Evolutionary conservation across 768 basidiomycete species (phyloP), one percentile per base, ranked within the genome.

Genomic region (Goffeauzyma gilvescens): DNA sequence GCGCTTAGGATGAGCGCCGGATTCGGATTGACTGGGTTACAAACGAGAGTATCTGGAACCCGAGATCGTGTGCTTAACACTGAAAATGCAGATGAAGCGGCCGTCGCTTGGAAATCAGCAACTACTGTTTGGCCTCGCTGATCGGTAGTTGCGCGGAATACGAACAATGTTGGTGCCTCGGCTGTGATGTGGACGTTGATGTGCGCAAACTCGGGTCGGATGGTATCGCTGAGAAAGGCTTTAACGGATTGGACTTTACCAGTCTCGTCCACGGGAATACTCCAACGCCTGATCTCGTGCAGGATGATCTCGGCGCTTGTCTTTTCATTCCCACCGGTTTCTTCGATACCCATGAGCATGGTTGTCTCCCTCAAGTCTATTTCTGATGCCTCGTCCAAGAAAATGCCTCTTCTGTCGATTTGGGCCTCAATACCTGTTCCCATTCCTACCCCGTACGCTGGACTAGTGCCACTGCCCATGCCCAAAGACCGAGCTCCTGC

Each of bases 21-120:
- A n/a, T n/a, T n/a, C n/a, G n/a, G n/a, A n/a, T n/a, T n/a, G n/a
- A n/a, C n/a, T n/a, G n/a, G n/a, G n/a, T n/a, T n/a, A n/a, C n/a
- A n/a, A n/a, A n/a, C n/a, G n/a, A n/a, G n/a, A n/a, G n/a, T n/a
- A n/a, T n/a, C n/a, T n/a, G n/a, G n/a, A n/a, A n/a, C n/a, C n/a
- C n/a, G n/a, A n/a, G n/a, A n/a, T 15, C 86, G 74, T 3, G 78
- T 79, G 1, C 75, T 72, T 15, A 71, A 67, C 28, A 86, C 62
- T 3, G 81, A 65, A 1, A 71, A 66, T 0, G 73, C 70, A 2
- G 76, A 72, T 1, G 32, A 15, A 15, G 42, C 47, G 6, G n/a
- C n/a, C n/a, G n/a, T n/a, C n/a, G n/a, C n/a, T n/a, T n/a, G n/a
- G n/a, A n/a, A n/a, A n/a, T n/a, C n/a, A n/a, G n/a, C n/a, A n/a